A percentile compares a stretch with the other conserved stretches of the same genome.
These are phyloP conservation scores for Blattamonas nauphoetae DNA, from an alignment of 78 protist genomes.

Conservation along the genomic window DNA sequence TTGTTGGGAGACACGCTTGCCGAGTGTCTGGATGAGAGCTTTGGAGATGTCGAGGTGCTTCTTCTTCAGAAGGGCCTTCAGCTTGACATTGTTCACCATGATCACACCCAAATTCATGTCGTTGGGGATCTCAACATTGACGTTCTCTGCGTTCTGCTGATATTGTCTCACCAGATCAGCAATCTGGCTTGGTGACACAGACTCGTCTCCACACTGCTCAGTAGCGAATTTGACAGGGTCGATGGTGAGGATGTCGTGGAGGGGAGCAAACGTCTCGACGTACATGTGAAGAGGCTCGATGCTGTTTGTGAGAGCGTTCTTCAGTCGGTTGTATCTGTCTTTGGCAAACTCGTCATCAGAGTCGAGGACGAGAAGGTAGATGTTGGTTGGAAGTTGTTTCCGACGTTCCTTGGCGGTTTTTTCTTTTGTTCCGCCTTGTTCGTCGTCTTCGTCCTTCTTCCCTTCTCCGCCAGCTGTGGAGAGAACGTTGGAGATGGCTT, in stretches of 20 bases:
- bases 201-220: not conserved
- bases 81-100: not conserved
- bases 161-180: not conserved
- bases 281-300: not conserved
- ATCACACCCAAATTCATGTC: not conserved
- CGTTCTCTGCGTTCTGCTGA: not conserved
- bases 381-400: not conserved
- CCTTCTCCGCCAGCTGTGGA: not conserved
- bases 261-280: not conserved
- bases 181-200: not conserved
- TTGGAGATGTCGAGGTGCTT: not conserved
- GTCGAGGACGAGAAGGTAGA: not conserved
- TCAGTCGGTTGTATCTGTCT: not conserved
- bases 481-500: not conserved
- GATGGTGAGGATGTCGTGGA: not conserved
- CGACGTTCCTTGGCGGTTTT: not conserved
- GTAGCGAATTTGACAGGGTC: not conserved
- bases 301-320: not conserved
- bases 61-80: not conserved
- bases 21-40: not conserved
- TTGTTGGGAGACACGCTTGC: not conserved
- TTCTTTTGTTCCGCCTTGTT: not conserved
- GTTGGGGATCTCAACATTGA: not conserved
- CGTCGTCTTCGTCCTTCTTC: not conserved
- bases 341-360: not conserved